phyloP scores from a whole-genome alignment of 2,329 filamentous ascomycete species.

The Alternaria sp. region DNA sequence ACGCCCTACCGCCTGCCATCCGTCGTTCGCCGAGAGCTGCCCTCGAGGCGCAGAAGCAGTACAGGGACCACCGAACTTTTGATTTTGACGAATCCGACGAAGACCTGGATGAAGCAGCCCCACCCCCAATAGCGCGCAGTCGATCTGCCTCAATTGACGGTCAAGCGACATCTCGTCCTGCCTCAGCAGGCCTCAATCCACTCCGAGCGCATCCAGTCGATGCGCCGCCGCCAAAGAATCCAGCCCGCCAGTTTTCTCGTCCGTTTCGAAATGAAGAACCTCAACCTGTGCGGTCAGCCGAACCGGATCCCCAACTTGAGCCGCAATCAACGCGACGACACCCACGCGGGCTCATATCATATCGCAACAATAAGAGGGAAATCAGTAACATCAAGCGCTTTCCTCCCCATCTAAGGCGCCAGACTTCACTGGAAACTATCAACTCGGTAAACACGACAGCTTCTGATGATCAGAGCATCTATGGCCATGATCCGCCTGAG shows the following conservation, averaged over 20 bases:
- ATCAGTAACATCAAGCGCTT: conserved; percentile 25
- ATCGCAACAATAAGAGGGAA: conserved; percentile 25
- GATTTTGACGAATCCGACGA: conserved; percentile 16
- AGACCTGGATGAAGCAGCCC: conserved; percentile 24
- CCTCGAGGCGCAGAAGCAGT: conserved; percentile 21
- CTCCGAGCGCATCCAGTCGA: conserved; percentile 27
- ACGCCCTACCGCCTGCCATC: conserved; percentile 22
- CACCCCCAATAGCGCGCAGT: conserved; percentile 25
- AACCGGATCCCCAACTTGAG: conserved; percentile 16
- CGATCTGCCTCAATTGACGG: conserved; percentile 14
- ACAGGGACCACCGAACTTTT: conserved; percentile 15
- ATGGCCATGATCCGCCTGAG: conserved; percentile 24
- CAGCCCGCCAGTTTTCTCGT: conserved; percentile 24
- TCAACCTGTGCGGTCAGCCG: conserved; percentile 6
- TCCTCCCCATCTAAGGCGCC: conserved; percentile 27
- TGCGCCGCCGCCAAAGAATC: conserved; percentile 8
- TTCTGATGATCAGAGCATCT: conserved; percentile 17
- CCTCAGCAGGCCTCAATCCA: conserved; percentile 25
- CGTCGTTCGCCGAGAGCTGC: conserved; percentile 28
- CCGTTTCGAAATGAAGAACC: conserved; percentile 23
- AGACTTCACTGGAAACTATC: conserved; percentile 43
- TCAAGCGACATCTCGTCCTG: conserved; percentile 4
- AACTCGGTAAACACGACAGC: conserved; percentile 35
- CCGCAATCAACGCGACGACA: conserved; percentile 16
- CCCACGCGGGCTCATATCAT: conserved; percentile 23